Evolutionary conservation across 352 stramenopile genomes (phyloP), one percentile per base, ranked within the genome.

Genomic region (Phytophthora pistaciae): DNA sequence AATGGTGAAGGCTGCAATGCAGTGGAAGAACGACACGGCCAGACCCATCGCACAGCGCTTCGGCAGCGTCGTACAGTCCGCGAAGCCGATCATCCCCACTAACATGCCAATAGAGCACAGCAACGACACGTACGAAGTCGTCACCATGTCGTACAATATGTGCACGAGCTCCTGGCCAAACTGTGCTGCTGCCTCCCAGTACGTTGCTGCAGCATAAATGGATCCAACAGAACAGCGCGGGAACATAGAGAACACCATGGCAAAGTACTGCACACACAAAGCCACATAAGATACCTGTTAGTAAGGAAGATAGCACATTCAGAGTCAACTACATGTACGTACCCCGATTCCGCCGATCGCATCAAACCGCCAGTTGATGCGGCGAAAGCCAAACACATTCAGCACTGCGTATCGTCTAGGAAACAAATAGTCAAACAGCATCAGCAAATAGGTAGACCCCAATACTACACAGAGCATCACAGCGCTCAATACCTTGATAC

Each of bases 311-410:
- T n/a, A n/a, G n/a, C n/a, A n/a, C n/a, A n/a, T n/a, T n/a, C n/a
- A n/a, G n/a, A n/a, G n/a, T n/a, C n/a, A n/a, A n/a, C n/a, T n/a
- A n/a, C n/a, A n/a, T n/a, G n/a, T n/a, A n/a, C 84, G 40, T 82
- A 95, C 90, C 70, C 81, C 85, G 60, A 97, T 70, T 56, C 91
- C 91, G 29, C 93, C 94, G 21, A 98, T 83, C 53, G 98, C 86
- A 82, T 98, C 95, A 52, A 98, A 97, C 23, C 92, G 83, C 95
- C 95, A 98, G 69, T 98, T 98, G 60, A 97, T 92, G 55, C 92
- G 94, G 2, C 93, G 92, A 77, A 98, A 98, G 48, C 89, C 90
- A 58, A 96, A 85, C 14, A 95, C 88, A 50, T 95, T 96, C 29
- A 96, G 68, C 40, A 96, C 56, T 11, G 90, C 83, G 36, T 95